Evolutionary conservation across 345 rosid genomes (phyloP).

Genomic region (Nephelium lappaceum): DNA sequence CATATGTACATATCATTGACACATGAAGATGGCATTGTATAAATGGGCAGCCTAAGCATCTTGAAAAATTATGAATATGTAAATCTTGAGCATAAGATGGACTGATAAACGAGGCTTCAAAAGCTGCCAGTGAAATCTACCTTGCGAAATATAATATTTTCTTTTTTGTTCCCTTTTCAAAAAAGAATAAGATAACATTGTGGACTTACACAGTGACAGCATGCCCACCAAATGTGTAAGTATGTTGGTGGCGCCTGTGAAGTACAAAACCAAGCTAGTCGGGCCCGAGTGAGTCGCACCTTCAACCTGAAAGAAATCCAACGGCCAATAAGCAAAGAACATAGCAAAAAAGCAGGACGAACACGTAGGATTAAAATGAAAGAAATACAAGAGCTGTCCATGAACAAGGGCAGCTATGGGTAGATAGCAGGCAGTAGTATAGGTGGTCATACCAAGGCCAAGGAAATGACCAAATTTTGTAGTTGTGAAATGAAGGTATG

Average conservation of each 20-base stretch:
- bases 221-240: slow-evolving; percentile 87
- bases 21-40: no score
- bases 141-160: not conserved
- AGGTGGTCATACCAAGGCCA: slow-evolving; percentile 86
- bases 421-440: slow-evolving; percentile 79
- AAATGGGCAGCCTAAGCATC: no score
- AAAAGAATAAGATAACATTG: slow-evolving; percentile 2
- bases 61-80: no score
- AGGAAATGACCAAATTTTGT: slow-evolving; percentile 81
- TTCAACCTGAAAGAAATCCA: slow-evolving; percentile 41
- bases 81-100: no score
- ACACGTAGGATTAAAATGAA: not conserved
- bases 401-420: slow-evolving; percentile 61
- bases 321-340: not conserved
- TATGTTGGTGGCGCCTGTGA: slow-evolving; percentile 93
- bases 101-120: not conserved
- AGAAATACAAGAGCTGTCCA: slow-evolving; percentile 54
- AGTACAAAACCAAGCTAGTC: slow-evolving; percentile 59
- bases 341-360: not conserved
- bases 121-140: slow-evolving; percentile 15
- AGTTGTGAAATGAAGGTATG: slow-evolving; percentile 83
- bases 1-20: no score
- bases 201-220: slow-evolving; percentile 81
- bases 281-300: slow-evolving; percentile 73
- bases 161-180: slow-evolving; percentile 7